These are phyloP conservation scores for Pleurotus platypus DNA, from an alignment of 768 basidiomycete species.

Conservation along the genomic window DNA sequence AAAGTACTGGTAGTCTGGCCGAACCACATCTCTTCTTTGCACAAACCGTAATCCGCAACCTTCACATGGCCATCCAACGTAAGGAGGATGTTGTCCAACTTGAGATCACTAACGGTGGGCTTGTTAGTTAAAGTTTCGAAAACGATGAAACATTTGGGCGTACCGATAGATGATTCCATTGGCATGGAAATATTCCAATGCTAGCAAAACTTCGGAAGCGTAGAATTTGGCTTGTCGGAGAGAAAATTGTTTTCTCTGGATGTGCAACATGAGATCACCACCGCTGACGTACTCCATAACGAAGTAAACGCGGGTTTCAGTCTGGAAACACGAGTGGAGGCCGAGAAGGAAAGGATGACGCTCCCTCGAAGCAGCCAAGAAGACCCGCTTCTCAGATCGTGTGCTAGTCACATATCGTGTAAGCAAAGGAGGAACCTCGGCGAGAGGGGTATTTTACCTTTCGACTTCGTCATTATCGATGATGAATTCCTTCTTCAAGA, in stretches of 20 bases:
- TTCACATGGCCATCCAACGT: conserved; percentile 98
- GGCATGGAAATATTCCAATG: conserved; percentile 95
- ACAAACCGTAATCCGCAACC: conserved; percentile 97
- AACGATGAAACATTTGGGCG: conserved; percentile 16
- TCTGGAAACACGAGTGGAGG: conserved; percentile 99
- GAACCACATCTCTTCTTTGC: conserved; percentile 99
- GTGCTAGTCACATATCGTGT: conserved; percentile 52
- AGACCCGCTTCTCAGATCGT: conserved; percentile 98
- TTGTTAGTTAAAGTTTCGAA: neutral
- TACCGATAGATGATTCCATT: conserved; percentile 99
- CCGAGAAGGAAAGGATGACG: conserved; percentile 97
- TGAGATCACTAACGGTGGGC: conserved; percentile 69
- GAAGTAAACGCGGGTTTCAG: conserved; percentile 98
- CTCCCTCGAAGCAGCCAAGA: conserved; percentile 93
- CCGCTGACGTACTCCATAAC: conserved; percentile 99
- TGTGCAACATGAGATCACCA: conserved; percentile 98
- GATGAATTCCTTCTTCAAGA: conserved; percentile 99
- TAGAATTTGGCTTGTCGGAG: conserved; percentile 99
- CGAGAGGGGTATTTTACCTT: conserved; percentile 52
- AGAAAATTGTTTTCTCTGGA: conserved; percentile 98
- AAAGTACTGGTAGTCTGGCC: conserved; percentile 97
- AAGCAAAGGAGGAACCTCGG: neutral
- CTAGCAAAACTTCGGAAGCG: conserved; percentile 92
- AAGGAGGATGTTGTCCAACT: conserved; percentile 95
- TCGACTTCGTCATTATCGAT: conserved; percentile 99